Evolutionary conservation across 164 flowering plant genomes (phyloP), one percentile per base, ranked within the genome.

Genomic region (Berberis thunbergii): DNA sequence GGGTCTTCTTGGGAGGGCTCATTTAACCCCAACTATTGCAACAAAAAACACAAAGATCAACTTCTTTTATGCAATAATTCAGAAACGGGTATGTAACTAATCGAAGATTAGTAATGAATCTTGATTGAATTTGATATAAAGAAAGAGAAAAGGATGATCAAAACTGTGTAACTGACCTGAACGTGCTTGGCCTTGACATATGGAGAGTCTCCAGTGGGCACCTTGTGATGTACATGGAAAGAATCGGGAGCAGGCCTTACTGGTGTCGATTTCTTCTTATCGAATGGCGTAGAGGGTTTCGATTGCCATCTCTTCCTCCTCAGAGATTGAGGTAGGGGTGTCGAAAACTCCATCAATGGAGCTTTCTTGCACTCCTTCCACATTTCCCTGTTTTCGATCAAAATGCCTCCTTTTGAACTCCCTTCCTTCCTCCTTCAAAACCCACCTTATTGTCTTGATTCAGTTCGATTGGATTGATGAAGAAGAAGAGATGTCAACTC

Each of bases 131-230:
- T 4, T 6, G 10, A 48, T 11, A 48, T 6, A 48, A 48, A 7
- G 9, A 7, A 48, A 6, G 2, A 48, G 10, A 6, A 48, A 4
- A 48, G 10, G 10, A 1, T 48, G 10, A 48, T 48, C 50, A 48
- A 48, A 54, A 13, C 9, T 12, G 38, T 54, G 57, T 9, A 1
- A 1, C 6, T 52, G 26, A 88, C 98, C 90, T 93, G 98, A 72
- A 82, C 94, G 26, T 85, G 94, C 74, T 93, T 93, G n/a, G 97
- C 97, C 67, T 69, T 79, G 60, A 77, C 93, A 44, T 91, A 91
- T 9, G 7, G 0, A 96, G 96, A 88, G 67, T 88, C 86, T 4
- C 89, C 88, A 6, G 80, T 53, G 10, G 96, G 98, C 9, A 93
- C 84, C 61, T 89, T 89, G 64, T 85, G 84, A 67, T 82, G 60